Base-by-base conservation (phyloP, 192 early-diverging fungal species). In the Podila clonocystis region DNA sequence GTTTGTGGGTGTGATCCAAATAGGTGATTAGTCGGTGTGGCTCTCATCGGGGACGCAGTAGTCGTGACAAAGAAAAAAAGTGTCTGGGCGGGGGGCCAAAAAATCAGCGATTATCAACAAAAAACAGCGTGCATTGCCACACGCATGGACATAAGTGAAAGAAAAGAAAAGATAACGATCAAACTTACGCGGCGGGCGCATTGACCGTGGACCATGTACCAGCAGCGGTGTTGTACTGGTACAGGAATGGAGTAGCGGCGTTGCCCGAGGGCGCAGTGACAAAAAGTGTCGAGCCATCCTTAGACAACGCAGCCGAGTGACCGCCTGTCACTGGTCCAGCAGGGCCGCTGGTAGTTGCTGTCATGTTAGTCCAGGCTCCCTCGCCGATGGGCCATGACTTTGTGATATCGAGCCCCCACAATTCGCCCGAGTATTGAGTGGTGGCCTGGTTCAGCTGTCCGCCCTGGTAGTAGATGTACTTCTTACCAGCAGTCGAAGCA, bases 181-280 rank as follows among this genome's bases (percentile, higher is more conserved):
- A 15, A 20, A 75, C 74, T 76, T 76, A 76, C 74, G 67, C 67
- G 49, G 74, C 33, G 55, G 74, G 74, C 7, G 74, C 62, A 50
- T 50, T 50, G 22, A 65, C n/a, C 1, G 60, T 57, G 17, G 74
- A 70, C 74, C 74, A 76, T 7, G 63, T 41, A 33, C 33, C 55
- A 5, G 74, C n/a, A 19, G 45, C 28, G 65, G 60, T 70, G 6
- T 65, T 34, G 38, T 70, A 76, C 26, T 38, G 7, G 48, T 70
- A 70, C 29, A 76, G 33, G 36, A 70, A 76, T 2, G 67, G 52
- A 22, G 45, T 67, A 5, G 33, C 33, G 1, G n/a, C 55, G 36
- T 52, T 65, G 8, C 38, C 65, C 2, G n/a, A 19, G n/a, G 74
- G 74, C 12, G 74, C 74, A 4, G 74, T 76, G 57, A 76, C 68